These are phyloP conservation scores for Spergularia azorica DNA, from an alignment of 179 eudicot species.

Conservation along the genomic window DNA sequence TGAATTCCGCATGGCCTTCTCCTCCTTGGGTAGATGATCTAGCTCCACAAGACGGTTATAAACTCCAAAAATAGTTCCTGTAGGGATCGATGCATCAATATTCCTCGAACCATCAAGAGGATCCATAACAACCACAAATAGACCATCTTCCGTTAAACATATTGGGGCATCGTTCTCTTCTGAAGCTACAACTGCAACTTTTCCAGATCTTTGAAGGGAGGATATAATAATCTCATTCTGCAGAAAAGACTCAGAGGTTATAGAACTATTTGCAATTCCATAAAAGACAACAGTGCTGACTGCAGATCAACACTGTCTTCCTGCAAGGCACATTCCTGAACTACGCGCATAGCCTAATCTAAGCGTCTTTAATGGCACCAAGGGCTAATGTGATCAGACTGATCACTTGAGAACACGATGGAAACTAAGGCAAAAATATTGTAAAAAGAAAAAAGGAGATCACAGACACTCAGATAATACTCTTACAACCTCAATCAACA, in stretches of 20 bases:
- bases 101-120: conserved; percentile 97
- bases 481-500: too few relatives aligned
- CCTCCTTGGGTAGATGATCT: conserved; percentile 73
- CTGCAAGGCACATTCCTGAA: background rate
- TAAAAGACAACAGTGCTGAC: background rate
- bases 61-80: conserved; percentile 94
- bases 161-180: conserved; percentile 96
- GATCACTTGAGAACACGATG: conserved; percentile 1
- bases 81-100: conserved; percentile 98
- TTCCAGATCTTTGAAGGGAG: conserved; percentile 73
- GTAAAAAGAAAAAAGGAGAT: background rate
- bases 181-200: conserved; percentile 96
- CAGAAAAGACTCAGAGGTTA: conserved; percentile 12
- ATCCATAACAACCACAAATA: conserved; percentile 92
- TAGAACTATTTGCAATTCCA: background rate
- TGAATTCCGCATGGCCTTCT: conserved; percentile 79
- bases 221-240: conserved; percentile 92
- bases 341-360: background rate
- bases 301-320: background rate
- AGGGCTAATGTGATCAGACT: background rate
- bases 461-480: background rate
- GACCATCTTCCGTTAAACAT: conserved; percentile 79
- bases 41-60: conserved; percentile 74
- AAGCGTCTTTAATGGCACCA: background rate
- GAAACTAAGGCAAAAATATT: background rate